Percentiles rank a stretch among this genome's conserved stretches.
phyloP scores from a whole-genome alignment of 305 asterid species.

The Monarda citriodora region DNA sequence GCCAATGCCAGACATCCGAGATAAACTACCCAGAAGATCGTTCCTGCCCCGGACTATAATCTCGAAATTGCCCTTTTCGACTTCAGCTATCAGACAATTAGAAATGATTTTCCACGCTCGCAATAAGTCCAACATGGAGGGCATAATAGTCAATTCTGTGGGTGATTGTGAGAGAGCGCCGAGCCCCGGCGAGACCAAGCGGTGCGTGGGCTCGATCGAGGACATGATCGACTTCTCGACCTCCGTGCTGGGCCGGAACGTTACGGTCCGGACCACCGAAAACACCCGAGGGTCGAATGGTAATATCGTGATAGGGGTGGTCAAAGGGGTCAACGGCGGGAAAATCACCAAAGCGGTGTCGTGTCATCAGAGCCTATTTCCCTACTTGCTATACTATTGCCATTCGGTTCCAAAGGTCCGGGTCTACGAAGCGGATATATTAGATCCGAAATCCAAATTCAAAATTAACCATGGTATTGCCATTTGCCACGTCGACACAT shows the following conservation, averaged over 20 bases:
- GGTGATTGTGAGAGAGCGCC: conserved; percentile 64
- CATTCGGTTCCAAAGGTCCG: conserved; percentile 77
- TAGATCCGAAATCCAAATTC: conserved; percentile 43
- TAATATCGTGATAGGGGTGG: conserved; percentile 48
- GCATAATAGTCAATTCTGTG: conserved; percentile 32
- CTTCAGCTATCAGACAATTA: conserved; percentile 25
- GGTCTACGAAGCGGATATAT: conserved; percentile 61
- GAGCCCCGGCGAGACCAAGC: conserved; percentile 51
- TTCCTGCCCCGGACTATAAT: conserved; percentile 57
- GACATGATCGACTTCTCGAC: conserved; percentile 80
- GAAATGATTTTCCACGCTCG: conserved; percentile 45
- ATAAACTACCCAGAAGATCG: conserved; percentile 71
- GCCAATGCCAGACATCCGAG: conserved; percentile 74
- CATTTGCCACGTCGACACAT: conserved; percentile 70
- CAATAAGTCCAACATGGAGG: conserved; percentile 44
- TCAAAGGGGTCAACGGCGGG: conserved; percentile 51
- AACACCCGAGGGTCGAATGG: conserved; percentile 47
- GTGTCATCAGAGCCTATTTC: conserved; percentile 72
- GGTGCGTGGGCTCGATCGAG: conserved; percentile 60
- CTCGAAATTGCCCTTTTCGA: conserved; percentile 58
- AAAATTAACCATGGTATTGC: conserved; percentile 65
- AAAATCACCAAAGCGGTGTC: conserved; percentile 59
- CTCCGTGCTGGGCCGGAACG: conserved; percentile 46
- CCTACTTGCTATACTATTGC: conserved; percentile 64
- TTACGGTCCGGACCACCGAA: conserved; percentile 46